These are phyloP conservation scores for Gossypium schwendimanii DNA, from an alignment of 441 rosid genomes.

Conservation along the genomic window DNA sequence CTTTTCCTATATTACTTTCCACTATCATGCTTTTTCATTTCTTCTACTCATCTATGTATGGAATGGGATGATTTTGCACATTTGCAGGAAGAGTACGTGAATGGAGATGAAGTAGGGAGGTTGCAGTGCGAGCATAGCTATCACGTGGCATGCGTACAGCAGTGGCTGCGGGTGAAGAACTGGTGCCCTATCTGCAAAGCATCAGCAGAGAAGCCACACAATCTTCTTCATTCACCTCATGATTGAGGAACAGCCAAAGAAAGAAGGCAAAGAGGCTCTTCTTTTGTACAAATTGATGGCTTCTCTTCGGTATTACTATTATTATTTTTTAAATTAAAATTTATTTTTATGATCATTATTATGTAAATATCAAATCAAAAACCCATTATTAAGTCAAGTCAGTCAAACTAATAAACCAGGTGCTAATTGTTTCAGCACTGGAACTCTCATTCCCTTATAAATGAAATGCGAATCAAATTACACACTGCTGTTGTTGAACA, in stretches of 20 bases:
- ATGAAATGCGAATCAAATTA: slow-evolving; percentile 4
- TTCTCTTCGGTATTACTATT: slow-evolving; percentile 4
- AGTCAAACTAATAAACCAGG: slow-evolving; percentile 21
- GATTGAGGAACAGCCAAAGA: neutral
- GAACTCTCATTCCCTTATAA: neutral
- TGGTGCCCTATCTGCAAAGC: slow-evolving; percentile 96
- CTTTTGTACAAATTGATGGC: slow-evolving; percentile 29
- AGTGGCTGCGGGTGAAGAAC: slow-evolving; percentile 83
- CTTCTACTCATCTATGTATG: neutral
- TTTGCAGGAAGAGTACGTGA: slow-evolving; percentile 78
- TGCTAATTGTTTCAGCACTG: slow-evolving; percentile 6
- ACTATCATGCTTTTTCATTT: neutral
- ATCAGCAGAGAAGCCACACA: slow-evolving; percentile 40
- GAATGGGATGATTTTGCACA: neutral
- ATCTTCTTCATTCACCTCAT: slow-evolving; percentile 18
- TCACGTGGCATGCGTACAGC: slow-evolving; percentile 60
- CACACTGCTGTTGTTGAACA: neutral
- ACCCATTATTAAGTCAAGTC: slow-evolving; percentile 18
- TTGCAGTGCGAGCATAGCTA: slow-evolving; percentile 70
- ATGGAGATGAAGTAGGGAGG: slow-evolving; percentile 73
- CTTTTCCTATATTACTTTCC: neutral
- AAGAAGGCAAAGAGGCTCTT: neutral
- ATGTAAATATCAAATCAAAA: slow-evolving; percentile 25
- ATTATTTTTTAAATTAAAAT: neutral
- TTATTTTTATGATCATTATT: slow-evolving; percentile 11